These are phyloP conservation scores for Penicillium turbatum DNA, from an alignment of 495 filamentous ascomycete species.

Conservation along the genomic window DNA sequence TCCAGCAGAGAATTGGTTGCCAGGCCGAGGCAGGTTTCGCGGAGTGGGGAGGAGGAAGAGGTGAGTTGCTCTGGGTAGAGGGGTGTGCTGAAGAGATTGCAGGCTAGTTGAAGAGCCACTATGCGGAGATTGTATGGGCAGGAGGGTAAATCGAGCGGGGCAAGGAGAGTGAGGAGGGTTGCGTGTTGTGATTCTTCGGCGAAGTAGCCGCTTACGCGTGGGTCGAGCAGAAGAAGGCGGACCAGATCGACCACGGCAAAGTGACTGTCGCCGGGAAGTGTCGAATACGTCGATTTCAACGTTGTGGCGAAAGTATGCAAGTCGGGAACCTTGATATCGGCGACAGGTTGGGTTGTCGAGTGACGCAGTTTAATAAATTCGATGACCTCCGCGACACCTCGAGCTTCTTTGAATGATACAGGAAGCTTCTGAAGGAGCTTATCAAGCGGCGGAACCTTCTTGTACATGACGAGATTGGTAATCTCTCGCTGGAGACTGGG, in stretches of 20 bases:
- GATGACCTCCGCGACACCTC: constrained; percentile 53
- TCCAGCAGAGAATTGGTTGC: constrained; percentile 54
- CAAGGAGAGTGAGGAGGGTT: constrained; percentile 62
- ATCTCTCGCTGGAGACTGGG: constrained; percentile 62
- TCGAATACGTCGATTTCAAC: constrained; percentile 26
- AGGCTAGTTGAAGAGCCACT: constrained; percentile 63
- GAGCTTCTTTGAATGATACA: constrained; percentile 45
- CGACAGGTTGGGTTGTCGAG: constrained; percentile 28
- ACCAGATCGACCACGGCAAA: constrained; percentile 84
- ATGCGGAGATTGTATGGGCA: constrained; percentile 79
- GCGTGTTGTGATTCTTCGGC: constrained; percentile 65
- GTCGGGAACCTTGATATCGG: constrained; percentile 46
- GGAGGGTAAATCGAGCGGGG: constrained; percentile 39
- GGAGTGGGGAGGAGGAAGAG: constrained; percentile 29
- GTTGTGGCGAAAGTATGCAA: constrained; percentile 43
- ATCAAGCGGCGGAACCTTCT: constrained; percentile 75
- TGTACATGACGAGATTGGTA: constrained; percentile 65
- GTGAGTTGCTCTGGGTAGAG: constrained; percentile 46
- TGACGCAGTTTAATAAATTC: constrained; percentile 55
- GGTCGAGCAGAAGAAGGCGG: constrained; percentile 70
- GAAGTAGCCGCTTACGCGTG: constrained; percentile 80
- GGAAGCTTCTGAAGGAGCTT: constrained; percentile 78
- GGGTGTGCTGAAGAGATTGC: constrained; percentile 58
- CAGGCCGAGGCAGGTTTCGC: constrained; percentile 37
- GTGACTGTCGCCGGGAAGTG: constrained; percentile 41